Evolutionary conservation across 148 eudicot genomes (phyloP).

Genomic region (Fagopyrum homotropicum): DNA sequence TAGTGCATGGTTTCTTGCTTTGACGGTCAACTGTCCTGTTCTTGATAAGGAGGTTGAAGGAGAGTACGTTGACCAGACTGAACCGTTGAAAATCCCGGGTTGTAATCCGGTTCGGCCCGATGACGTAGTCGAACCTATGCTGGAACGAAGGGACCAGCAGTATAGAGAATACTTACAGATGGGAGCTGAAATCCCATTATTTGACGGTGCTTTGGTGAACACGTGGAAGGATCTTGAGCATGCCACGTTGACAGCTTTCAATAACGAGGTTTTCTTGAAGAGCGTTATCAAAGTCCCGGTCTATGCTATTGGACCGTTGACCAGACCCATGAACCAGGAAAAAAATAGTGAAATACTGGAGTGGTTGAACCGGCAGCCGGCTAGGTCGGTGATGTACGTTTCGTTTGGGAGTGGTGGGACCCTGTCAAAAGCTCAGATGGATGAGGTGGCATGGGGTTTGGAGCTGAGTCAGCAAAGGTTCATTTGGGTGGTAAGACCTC

Average conservation of each 20-base stretch:
- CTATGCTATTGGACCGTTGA: not conserved
- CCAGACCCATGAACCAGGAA: not conserved
- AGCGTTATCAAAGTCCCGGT: too few relatives aligned
- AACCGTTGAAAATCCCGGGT: slow-evolving; percentile 25
- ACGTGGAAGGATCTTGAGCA: slow-evolving; percentile 6
- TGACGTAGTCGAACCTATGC: slow-evolving; percentile 36
- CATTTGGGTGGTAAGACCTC: slow-evolving; percentile 31
- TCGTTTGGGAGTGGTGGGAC: slow-evolving; percentile 47
- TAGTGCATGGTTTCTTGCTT: slow-evolving; percentile 26
- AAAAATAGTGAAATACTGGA: not conserved
- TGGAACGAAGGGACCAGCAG: slow-evolving; percentile 22
- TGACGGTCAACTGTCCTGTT: slow-evolving; percentile 11
- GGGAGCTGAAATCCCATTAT: slow-evolving; percentile 15
- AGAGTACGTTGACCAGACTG: slow-evolving; percentile 21
- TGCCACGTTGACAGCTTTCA: too few relatives aligned
- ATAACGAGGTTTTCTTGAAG: too few relatives aligned
- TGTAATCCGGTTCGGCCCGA: slow-evolving; percentile 33
- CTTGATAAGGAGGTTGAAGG: slow-evolving; percentile 19
- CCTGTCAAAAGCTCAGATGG: slow-evolving; percentile 31
- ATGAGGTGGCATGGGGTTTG: slow-evolving; percentile 31
- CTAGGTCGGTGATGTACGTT: slow-evolving; percentile 29
- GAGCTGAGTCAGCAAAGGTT: slow-evolving; percentile 29
- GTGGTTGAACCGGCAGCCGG: slow-evolving; percentile 31
- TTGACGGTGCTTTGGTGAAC: slow-evolving; percentile 38
- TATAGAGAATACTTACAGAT: slow-evolving; percentile 24